A percentile compares a stretch with the other conserved stretches of the same genome.
phyloP scores from a whole-genome alignment of 257 asterid genomes.

The Eustoma russellianum region DNA sequence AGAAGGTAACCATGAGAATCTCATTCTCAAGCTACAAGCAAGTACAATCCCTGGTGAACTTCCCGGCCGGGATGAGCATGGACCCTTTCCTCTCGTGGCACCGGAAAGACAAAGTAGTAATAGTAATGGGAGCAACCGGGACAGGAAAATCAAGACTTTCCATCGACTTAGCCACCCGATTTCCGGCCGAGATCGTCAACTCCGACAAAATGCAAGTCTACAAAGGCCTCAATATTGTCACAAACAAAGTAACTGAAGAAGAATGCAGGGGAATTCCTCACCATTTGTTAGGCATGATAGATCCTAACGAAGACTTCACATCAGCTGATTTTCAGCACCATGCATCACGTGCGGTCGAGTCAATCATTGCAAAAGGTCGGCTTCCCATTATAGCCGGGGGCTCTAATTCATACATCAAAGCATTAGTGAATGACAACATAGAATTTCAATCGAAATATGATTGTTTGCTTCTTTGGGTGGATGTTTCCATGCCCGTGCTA shows the following conservation, averaged over 20 bases:
- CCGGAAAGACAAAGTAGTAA: slow-evolving; percentile 61
- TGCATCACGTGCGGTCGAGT: slow-evolving; percentile 36
- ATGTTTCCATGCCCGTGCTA: slow-evolving; percentile 38
- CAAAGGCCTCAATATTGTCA: slow-evolving; percentile 40
- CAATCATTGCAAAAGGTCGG: slow-evolving; percentile 30
- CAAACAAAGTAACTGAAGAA: slow-evolving; percentile 56
- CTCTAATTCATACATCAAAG: slow-evolving; percentile 58
- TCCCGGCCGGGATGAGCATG: slow-evolving; percentile 47
- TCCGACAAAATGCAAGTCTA: slow-evolving; percentile 79
- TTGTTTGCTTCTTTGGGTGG: slow-evolving; percentile 62
- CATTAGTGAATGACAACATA: slow-evolving; percentile 36
- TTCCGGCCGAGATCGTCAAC: slow-evolving; percentile 61
- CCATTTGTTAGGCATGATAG: slow-evolving; percentile 48
- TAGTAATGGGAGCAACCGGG: slow-evolving; percentile 77
- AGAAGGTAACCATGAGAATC: slow-evolving; percentile 11
- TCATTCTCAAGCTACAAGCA: slow-evolving; percentile 39
- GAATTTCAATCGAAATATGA: slow-evolving; percentile 45
- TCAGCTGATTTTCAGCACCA: slow-evolving; percentile 46
- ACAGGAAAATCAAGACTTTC: slow-evolving; percentile 82
- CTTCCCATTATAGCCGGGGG: slow-evolving; percentile 84
- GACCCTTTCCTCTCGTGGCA: slow-evolving; percentile 35
- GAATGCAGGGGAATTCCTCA: slow-evolving; percentile 61
- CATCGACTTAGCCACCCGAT: slow-evolving; percentile 56
- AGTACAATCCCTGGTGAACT: slow-evolving; percentile 36
- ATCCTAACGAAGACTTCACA: slow-evolving; percentile 42